Evolutionary conservation across 2,329 filamentous ascomycete species (phyloP).

Genomic region (Stachybotrys elegans): DNA sequence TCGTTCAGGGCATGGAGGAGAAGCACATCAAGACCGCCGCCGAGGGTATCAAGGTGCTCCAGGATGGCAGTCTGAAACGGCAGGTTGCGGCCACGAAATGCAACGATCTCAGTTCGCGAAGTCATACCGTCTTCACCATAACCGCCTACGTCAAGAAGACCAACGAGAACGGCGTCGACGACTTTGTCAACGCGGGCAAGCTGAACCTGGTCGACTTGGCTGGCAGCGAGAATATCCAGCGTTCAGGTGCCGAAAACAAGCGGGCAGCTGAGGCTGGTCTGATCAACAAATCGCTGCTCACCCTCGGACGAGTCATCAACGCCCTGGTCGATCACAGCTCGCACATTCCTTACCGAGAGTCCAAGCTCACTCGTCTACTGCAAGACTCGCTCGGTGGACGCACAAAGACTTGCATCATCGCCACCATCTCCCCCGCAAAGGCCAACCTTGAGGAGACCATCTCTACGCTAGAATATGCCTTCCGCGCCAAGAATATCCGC

Average conservation of each 20-base stretch:
- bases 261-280: constrained; percentile 90
- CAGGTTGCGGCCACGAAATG: constrained; percentile 99
- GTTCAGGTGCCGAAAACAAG: constrained; percentile 97
- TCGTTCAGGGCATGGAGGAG: constrained; percentile 98
- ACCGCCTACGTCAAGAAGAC: constrained; percentile 84
- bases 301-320: constrained; percentile 93
- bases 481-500: constrained; percentile 95
- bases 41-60: constrained; percentile 83
- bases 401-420: constrained; percentile 98
- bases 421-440: constrained; percentile 89
- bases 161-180: constrained; percentile 78
- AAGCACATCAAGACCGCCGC: constrained; percentile 81
- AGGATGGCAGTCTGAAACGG: constrained; percentile 83
- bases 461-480: constrained; percentile 95
- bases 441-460: constrained; percentile 97
- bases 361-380: constrained; percentile 86
- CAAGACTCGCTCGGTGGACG: constrained; percentile 95
- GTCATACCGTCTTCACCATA: constrained; percentile 96
- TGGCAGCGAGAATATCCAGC: constrained; percentile 95
- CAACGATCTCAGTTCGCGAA: constrained; percentile 94
- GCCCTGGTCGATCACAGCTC: constrained; percentile 84
- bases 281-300: constrained; percentile 97
- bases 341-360: constrained; percentile 90
- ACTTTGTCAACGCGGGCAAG: constrained; percentile 86
- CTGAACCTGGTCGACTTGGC: constrained; percentile 95